Evolutionary conservation across 2,329 filamentous ascomycete genomes (phyloP).

Genomic region (Calonectria ilicicola): DNA sequence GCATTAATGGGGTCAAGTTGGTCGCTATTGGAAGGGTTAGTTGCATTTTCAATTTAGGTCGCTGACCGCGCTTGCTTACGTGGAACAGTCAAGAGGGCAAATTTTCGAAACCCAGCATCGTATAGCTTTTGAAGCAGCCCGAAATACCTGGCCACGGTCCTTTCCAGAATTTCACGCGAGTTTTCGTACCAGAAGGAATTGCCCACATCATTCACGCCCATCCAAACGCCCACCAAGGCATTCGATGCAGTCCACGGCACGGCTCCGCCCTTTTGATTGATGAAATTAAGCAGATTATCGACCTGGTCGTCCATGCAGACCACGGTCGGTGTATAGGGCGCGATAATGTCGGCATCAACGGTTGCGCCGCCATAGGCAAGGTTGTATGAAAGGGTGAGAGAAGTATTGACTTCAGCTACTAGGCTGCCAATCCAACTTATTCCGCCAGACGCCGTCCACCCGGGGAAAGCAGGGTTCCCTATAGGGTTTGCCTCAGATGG

Average conservation of each 20-base stretch:
- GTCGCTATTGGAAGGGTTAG: constrained; percentile 46
- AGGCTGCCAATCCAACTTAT: constrained; percentile 65
- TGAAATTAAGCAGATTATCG: constrained; percentile 44
- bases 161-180: constrained; percentile 48
- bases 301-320: constrained; percentile 40
- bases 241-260: constrained; percentile 56
- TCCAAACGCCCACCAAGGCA: constrained; percentile 62
- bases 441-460: constrained; percentile 62
- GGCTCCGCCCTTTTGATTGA: constrained; percentile 45
- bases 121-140: constrained; percentile 60
- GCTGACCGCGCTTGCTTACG: constrained; percentile 39
- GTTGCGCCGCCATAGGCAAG: constrained; percentile 67
- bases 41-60: accelerated
- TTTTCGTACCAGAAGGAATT: constrained; percentile 56
- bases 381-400: constrained; percentile 61
- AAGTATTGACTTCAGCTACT: constrained; percentile 59
- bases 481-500: constrained; percentile 68
- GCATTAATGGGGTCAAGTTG: constrained; percentile 52
- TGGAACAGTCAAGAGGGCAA: constrained; percentile 70
- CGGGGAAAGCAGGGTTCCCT: constrained; percentile 70
- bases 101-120: constrained; percentile 65
- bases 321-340: constrained; percentile 63
- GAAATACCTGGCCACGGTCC: constrained; percentile 58
- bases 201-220: constrained; percentile 68
- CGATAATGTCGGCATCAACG: constrained; percentile 62